Percentiles rank a stretch among this genome's conserved stretches.
Evolutionary conservation across 2,329 filamentous ascomycete genomes (phyloP).

Genomic region (Ceratocystiopsis brevicomis): DNA sequence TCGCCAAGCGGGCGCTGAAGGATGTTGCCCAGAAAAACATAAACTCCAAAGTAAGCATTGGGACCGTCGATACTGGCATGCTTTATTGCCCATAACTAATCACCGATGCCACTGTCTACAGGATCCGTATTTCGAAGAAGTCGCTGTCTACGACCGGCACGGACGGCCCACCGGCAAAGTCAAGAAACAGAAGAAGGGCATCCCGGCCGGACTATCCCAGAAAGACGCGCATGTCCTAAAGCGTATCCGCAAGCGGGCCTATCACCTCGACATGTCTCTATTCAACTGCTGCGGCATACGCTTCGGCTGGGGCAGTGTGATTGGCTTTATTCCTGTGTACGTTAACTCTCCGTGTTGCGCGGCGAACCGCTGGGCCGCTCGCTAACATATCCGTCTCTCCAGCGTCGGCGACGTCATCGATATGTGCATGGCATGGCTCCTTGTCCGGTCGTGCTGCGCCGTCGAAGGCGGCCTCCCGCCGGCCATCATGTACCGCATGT

Average conservation of each 20-base stretch:
- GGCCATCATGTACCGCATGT: conserved; percentile 48
- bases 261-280: conserved; percentile 66
- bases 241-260: conserved; percentile 69
- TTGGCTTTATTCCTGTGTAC: conserved; percentile 67
- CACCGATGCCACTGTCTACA: conserved; percentile 17
- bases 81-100: too few species aligned
- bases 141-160: conserved; percentile 52
- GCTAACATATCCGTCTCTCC: not conserved
- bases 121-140: conserved; percentile 80
- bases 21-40: conserved; percentile 11
- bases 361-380: too few species aligned
- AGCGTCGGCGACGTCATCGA: conserved; percentile 63
- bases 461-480: conserved; percentile 59
- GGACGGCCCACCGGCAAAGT: conserved; percentile 48
- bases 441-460: conserved; percentile 52
- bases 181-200: conserved; percentile 70
- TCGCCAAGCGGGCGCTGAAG: conserved; percentile 10
- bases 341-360: conserved; percentile 16
- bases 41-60: conserved; percentile 10
- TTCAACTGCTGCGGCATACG: conserved; percentile 66
- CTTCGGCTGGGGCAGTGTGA: conserved; percentile 78
- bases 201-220: conserved; percentile 63
- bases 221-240: conserved; percentile 71
- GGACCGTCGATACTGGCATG: too few species aligned
- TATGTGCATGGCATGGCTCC: conserved; percentile 51